Percentiles rank a stretch among this genome's conserved stretches.
Evolutionary conservation across 116 monocot species (phyloP).

Genomic region (Phalaenopsis hybrid): DNA sequence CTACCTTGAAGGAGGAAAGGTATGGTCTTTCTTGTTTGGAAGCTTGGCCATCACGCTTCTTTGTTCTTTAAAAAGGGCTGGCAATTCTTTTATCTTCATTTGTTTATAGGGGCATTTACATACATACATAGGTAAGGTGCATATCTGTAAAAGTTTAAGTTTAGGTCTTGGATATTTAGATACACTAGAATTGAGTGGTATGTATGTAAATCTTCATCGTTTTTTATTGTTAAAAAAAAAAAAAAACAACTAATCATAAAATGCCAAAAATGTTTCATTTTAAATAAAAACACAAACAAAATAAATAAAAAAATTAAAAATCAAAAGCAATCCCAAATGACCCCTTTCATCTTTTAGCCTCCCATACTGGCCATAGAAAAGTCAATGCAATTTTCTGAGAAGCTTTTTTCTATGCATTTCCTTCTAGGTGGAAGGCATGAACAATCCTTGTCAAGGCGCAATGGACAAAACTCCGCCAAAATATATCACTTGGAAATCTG

Average conservation of each 20-base stretch:
- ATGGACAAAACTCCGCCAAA: conserved; percentile 67
- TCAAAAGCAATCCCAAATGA: not conserved
- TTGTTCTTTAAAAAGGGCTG: not conserved
- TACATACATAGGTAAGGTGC: no score
- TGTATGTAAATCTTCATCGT: no score
- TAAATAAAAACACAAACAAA: not conserved
- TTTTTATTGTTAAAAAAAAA: no score
- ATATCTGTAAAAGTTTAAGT: no score
- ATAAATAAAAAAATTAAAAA: not conserved
- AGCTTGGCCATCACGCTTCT: not conserved
- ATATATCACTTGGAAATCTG: conserved; percentile 52
- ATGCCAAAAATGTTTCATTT: no score
- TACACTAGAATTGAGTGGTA: no score
- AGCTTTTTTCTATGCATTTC: not conserved
- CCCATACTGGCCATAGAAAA: not conserved
- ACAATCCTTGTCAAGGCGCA: conserved; percentile 49
- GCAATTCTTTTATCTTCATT: not conserved
- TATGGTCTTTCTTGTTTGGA: conserved; percentile 18
- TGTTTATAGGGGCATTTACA: not conserved
- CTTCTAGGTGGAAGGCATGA: conserved; percentile 79
- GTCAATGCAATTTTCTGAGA: not conserved
- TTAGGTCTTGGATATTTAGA: no score
- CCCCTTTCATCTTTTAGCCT: not conserved
- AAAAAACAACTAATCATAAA: no score
- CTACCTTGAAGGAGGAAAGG: conserved; percentile 92